phyloP scores from a whole-genome alignment of 495 filamentous ascomycete genomes.

The Penicillium macrosclerotiorum region DNA sequence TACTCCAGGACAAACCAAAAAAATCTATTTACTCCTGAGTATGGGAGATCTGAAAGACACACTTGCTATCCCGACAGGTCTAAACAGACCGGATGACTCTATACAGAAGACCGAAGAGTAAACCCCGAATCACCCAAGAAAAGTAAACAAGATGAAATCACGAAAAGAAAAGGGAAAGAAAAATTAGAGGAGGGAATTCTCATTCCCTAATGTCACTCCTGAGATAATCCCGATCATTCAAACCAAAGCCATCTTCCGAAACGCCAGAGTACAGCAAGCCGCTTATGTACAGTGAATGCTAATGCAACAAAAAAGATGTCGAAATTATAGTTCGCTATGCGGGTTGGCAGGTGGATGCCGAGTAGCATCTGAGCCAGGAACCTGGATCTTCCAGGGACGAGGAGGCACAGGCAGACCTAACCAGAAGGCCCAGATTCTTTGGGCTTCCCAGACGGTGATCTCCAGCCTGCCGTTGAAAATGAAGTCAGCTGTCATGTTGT shows the following conservation, averaged over 20 bases:
- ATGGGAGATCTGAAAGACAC: no score
- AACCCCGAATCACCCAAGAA: no score
- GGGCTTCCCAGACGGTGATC: conserved; percentile 58
- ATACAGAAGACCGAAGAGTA: background rate
- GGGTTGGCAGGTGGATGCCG: background rate
- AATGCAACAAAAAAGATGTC: conserved; percentile 1
- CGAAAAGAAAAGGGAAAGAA: background rate
- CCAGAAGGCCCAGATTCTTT: conserved; percentile 70
- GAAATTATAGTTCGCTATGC: conserved; percentile 49
- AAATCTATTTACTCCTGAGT: no score
- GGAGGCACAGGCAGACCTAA: conserved; percentile 73
- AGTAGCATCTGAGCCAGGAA: conserved; percentile 27
- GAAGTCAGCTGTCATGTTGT: background rate
- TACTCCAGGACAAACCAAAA: no score
- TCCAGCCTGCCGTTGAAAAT: conserved; percentile 50
- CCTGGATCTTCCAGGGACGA: conserved; percentile 61
- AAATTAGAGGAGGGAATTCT: background rate
- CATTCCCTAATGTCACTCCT: conserved; percentile 1
- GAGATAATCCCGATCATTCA: background rate
- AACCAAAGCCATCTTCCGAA: background rate
- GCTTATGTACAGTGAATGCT: conserved; percentile 13
- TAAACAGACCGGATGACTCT: background rate
- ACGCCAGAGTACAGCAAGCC: conserved; percentile 8
- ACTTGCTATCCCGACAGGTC: no score
- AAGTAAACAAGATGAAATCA: background rate